Conservation (phyloP, 768 basidiomycete species). For the Boletus subcaerulescens region DNA sequence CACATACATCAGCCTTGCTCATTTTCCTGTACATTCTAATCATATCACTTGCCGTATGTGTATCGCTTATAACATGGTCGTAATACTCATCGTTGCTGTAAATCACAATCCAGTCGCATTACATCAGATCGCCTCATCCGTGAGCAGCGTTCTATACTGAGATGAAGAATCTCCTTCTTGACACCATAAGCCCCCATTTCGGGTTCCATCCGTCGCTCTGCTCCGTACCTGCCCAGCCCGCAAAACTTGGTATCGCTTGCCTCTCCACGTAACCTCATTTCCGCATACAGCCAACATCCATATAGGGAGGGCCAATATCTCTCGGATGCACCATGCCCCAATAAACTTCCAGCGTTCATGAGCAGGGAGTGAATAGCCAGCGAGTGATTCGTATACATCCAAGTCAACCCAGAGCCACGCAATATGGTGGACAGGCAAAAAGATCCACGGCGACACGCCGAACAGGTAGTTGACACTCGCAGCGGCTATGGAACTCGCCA, state of each 20-base stretch:
- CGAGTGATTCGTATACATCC: constrained; percentile 75
- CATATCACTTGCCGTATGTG: constrained; percentile 27
- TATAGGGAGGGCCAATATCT: constrained; percentile 84
- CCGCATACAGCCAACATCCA: constrained; percentile 82
- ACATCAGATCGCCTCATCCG: constrained; percentile 20
- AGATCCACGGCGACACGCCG: constrained; percentile 51
- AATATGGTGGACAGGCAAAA: constrained; percentile 56
- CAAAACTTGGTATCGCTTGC: constrained; percentile 69
- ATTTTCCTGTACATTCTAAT: constrained; percentile 37
- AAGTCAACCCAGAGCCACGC: constrained; percentile 79
- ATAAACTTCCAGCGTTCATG: constrained; percentile 58
- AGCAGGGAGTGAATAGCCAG: constrained; percentile 56
- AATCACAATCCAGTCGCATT: constrained; percentile 20
- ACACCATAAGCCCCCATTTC: constrained; percentile 23
- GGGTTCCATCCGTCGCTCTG: constrained; percentile 17
- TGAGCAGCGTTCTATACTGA: constrained; percentile 15
- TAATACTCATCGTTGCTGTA: constrained; percentile 31
- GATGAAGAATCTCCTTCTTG: constrained; percentile 9
- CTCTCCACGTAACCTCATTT: constrained; percentile 84
- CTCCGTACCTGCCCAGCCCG: constrained; percentile 66
- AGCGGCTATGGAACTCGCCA: constrained; percentile 64
- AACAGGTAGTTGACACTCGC: constrained; percentile 51
- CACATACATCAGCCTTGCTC: constrained; percentile 27
- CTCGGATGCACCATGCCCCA: constrained; percentile 75
- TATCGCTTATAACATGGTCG: constrained; percentile 32